These are phyloP conservation scores for Macrolepiota fuliginosa DNA, from an alignment of 768 basidiomycete genomes.

Conservation along the genomic window DNA sequence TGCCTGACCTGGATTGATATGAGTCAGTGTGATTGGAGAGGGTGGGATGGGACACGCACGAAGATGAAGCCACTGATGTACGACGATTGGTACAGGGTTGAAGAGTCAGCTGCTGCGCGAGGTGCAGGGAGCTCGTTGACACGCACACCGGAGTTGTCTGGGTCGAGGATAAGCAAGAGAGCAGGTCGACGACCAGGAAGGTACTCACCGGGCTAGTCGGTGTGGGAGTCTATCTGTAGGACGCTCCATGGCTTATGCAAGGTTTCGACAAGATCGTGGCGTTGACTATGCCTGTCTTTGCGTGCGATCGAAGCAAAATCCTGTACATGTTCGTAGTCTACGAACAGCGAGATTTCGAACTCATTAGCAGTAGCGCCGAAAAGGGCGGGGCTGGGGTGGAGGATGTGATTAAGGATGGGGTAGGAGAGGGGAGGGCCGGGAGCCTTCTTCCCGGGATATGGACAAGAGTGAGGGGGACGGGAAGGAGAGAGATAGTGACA, in stretches of 20 bases:
- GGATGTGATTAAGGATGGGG: too few relatives aligned
- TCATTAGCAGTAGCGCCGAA: too few relatives aligned
- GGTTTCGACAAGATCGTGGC: too few relatives aligned
- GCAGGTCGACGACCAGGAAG: neutral
- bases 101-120: slow-evolving; percentile 75
- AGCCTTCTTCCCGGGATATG: too few relatives aligned
- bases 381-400: too few relatives aligned
- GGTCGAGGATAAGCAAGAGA: too few relatives aligned
- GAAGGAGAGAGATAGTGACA: slow-evolving; percentile 67
- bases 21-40: slow-evolving; percentile 43
- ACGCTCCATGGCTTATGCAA: too few relatives aligned
- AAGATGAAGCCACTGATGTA: slow-evolving; percentile 83
- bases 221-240: too few relatives aligned
- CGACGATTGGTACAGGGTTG: slow-evolving; percentile 79
- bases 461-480: too few relatives aligned
- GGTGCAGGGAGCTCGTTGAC: slow-evolving; percentile 76
- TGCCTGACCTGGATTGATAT: slow-evolving; percentile 57
- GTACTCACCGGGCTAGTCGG: slow-evolving; percentile 56
- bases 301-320: too few relatives aligned
- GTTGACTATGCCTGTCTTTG: slow-evolving; percentile 48
- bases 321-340: slow-evolving; percentile 50
- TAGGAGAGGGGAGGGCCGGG: too few relatives aligned
- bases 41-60: too few relatives aligned
- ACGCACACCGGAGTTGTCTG: slow-evolving; percentile 62
- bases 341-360: slow-evolving; percentile 75